A percentile compares a stretch with the other conserved stretches of the same genome.
These are phyloP conservation scores for Tulasnella sp. DNA, from an alignment of 768 basidiomycete genomes.

Conservation along the genomic window DNA sequence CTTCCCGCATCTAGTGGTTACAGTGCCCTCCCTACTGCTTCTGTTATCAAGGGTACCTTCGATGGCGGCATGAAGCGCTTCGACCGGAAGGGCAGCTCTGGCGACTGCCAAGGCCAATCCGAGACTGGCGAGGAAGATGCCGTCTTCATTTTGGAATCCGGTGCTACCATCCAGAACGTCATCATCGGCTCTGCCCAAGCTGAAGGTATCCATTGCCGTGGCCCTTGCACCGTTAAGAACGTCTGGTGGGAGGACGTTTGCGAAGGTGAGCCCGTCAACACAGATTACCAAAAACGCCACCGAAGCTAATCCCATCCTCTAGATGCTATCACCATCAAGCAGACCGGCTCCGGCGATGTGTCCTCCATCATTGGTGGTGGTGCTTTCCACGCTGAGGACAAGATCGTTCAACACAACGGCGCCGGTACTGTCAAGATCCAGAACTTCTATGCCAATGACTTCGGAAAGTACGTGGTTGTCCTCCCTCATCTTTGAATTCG, in stretches of 20 bases:
- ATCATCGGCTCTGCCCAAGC: not conserved
- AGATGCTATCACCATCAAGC: conserved; percentile 21
- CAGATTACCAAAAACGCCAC: not conserved
- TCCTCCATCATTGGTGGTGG: conserved; percentile 15
- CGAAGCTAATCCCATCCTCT: not conserved
- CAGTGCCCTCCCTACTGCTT: not conserved
- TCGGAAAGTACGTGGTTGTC: not conserved
- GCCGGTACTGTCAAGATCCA: not conserved
- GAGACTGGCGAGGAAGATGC: not conserved
- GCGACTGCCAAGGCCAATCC: not conserved
- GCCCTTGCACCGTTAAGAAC: not conserved
- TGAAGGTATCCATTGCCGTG: not conserved
- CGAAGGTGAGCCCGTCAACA: not conserved
- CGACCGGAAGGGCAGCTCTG: not conserved
- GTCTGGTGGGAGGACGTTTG: not conserved
- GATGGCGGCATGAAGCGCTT: not conserved
- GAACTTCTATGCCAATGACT: not conserved
- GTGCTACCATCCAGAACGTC: not conserved
- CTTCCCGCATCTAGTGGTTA: conserved; percentile 1
- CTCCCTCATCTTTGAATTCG: not conserved
- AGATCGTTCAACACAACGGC: conserved; percentile 27
- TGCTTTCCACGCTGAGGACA: not conserved
- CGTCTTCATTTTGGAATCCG: not conserved
- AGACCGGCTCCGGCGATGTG: not conserved
- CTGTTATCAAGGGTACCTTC: not conserved